These are phyloP conservation scores for Populus ilicifolia DNA, from an alignment of 345 rosid species.

Conservation along the genomic window DNA sequence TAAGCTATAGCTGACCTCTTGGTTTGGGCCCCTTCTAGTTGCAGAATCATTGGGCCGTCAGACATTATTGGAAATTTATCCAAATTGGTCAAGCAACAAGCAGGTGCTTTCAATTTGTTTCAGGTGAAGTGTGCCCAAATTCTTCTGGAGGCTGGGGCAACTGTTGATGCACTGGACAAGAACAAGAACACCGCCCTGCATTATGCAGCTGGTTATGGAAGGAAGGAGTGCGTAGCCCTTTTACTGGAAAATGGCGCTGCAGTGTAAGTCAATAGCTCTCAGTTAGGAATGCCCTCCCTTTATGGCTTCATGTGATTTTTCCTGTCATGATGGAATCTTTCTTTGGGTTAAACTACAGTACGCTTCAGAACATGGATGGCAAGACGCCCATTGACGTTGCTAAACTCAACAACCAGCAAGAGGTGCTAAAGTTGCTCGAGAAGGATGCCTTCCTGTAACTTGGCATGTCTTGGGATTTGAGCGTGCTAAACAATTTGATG, in stretches of 20 bases:
- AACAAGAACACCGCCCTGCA: conserved; percentile 97
- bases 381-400: conserved; percentile 98
- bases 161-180: conserved; percentile 85
- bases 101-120: not conserved
- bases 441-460: conserved; percentile 84
- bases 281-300: not conserved
- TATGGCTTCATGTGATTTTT: not conserved
- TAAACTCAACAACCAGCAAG: conserved; percentile 89
- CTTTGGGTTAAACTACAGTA: conserved; percentile 38
- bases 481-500: not conserved
- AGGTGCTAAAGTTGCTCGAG: conserved; percentile 87
- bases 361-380: conserved; percentile 92
- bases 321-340: not conserved
- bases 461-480: not conserved
- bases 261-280: conserved; percentile 58
- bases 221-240: conserved; percentile 91
- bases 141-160: conserved; percentile 87
- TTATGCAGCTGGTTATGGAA: conserved; percentile 96
- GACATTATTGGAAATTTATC: not conserved
- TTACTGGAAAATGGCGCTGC: conserved; percentile 90
- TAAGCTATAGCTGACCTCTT: not conserved
- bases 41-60: not conserved
- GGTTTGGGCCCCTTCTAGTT: not conserved
- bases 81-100: not conserved
- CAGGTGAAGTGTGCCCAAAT: conserved; percentile 86